A percentile compares a stretch with the other conserved stretches of the same genome.
phyloP scores from a whole-genome alignment of 345 rosid species.

The Pugionium dolabratum region DNA sequence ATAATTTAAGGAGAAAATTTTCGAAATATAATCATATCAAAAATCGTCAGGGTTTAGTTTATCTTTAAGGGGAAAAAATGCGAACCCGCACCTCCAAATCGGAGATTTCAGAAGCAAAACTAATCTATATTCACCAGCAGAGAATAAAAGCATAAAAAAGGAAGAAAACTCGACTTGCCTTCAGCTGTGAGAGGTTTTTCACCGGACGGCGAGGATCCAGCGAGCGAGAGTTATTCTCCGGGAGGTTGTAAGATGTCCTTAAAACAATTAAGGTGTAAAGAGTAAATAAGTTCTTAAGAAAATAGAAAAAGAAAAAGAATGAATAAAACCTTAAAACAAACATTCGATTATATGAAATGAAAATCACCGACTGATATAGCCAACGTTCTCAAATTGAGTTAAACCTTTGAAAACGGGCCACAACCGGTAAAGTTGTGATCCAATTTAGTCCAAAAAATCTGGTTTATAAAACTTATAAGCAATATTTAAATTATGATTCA shows the following conservation, averaged over 20 bases:
- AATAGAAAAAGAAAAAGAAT: too few species aligned
- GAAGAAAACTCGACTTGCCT: constrained; percentile 14
- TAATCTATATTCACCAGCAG: not conserved
- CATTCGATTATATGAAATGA: too few species aligned
- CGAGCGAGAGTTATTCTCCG: not conserved
- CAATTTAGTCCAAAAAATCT: too few species aligned
- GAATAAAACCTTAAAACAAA: too few species aligned
- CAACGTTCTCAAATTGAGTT: too few species aligned
- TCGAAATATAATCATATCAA: not conserved
- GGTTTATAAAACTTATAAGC: too few species aligned
- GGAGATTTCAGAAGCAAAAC: not conserved
- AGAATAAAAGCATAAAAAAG: not conserved
- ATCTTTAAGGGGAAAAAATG: too few species aligned
- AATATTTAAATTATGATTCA: too few species aligned
- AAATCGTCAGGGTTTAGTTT: not conserved
- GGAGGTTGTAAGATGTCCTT: not conserved
- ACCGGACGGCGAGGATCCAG: constrained; percentile 20
- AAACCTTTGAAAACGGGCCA: too few species aligned
- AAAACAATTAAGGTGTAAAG: not conserved
- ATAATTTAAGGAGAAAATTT: not conserved
- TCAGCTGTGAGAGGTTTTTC: not conserved
- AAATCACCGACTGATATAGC: too few species aligned
- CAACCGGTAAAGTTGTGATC: too few species aligned
- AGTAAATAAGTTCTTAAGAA: too few species aligned
- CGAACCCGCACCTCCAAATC: not conserved